Evolutionary conservation across 495 filamentous ascomycete species (phyloP).

Genomic region (Elasticomyces elasticus): DNA sequence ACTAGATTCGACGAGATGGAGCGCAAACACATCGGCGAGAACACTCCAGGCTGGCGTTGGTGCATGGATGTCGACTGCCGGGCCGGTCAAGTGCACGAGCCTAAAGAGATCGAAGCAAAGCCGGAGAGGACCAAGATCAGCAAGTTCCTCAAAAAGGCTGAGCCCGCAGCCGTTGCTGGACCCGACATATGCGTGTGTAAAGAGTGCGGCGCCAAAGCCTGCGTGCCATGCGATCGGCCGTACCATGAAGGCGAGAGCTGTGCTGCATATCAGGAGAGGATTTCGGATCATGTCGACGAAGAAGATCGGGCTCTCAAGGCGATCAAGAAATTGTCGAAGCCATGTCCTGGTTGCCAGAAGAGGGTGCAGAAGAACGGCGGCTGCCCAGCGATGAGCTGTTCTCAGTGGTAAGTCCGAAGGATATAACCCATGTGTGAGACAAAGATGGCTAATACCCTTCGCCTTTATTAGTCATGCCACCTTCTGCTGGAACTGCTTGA

Average conservation of each 20-base stretch:
- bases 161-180: background rate
- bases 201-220: slow-evolving; percentile 31
- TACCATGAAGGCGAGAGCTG: slow-evolving; percentile 36
- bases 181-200: slow-evolving; percentile 27
- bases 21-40: slow-evolving; percentile 10
- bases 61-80: background rate
- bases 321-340: slow-evolving; percentile 23
- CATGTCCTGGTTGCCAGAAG: slow-evolving; percentile 25
- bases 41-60: slow-evolving; percentile 12
- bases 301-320: slow-evolving; percentile 17
- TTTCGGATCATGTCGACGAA: slow-evolving; percentile 22
- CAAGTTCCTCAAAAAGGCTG: background rate
- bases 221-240: slow-evolving; percentile 29
- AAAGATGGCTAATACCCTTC: too few species aligned
- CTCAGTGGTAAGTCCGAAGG: too few species aligned
- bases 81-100: slow-evolving; percentile 9
- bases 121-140: slow-evolving; percentile 8
- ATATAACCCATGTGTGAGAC: too few species aligned
- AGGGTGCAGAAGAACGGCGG: slow-evolving; percentile 29
- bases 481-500: slow-evolving; percentile 18
- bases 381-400: slow-evolving; percentile 28
- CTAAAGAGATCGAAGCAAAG: background rate
- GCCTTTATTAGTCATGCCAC: slow-evolving; percentile 1
- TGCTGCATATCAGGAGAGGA: slow-evolving; percentile 26
- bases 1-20: slow-evolving; percentile 16